phyloP scores from a whole-genome alignment of 306 rosid species.

The Pachyrhizus erosus region DNA sequence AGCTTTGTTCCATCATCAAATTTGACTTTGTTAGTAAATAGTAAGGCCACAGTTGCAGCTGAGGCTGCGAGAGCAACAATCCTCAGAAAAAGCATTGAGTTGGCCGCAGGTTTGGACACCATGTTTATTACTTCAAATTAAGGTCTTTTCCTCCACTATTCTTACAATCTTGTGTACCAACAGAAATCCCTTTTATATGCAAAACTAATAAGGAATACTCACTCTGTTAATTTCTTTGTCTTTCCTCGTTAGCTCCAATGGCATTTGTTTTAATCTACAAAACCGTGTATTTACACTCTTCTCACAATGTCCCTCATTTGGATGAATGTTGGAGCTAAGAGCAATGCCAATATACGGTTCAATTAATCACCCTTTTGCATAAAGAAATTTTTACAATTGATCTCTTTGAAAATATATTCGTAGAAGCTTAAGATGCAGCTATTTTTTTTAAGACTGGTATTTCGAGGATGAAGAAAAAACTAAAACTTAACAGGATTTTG shows the following conservation, averaged over 20 bases:
- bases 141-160: neutral
- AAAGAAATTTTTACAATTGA: neutral
- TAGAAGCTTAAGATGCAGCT: neutral
- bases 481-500: neutral
- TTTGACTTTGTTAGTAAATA: slow-evolving; percentile 43
- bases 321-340: slow-evolving; percentile 10
- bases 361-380: neutral
- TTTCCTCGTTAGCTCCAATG: slow-evolving; percentile 48
- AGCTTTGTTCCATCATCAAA: slow-evolving; percentile 14
- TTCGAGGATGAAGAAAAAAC: neutral
- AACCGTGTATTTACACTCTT: neutral
- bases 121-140: slow-evolving; percentile 26
- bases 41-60: slow-evolving; percentile 34
- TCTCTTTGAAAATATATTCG: neutral
- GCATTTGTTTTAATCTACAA: slow-evolving; percentile 30
- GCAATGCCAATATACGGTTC: neutral
- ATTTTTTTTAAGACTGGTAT: neutral
- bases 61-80: slow-evolving; percentile 54
- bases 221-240: slow-evolving; percentile 4
- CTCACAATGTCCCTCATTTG: neutral
- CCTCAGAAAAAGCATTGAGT: slow-evolving; percentile 55
- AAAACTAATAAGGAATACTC: neutral
- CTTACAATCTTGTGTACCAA: neutral
- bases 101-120: slow-evolving; percentile 45
- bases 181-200: slow-evolving; percentile 29